These are phyloP conservation scores for Botrytis paeoniae DNA, from an alignment of 2,329 filamentous ascomycete species.

Conservation along the genomic window DNA sequence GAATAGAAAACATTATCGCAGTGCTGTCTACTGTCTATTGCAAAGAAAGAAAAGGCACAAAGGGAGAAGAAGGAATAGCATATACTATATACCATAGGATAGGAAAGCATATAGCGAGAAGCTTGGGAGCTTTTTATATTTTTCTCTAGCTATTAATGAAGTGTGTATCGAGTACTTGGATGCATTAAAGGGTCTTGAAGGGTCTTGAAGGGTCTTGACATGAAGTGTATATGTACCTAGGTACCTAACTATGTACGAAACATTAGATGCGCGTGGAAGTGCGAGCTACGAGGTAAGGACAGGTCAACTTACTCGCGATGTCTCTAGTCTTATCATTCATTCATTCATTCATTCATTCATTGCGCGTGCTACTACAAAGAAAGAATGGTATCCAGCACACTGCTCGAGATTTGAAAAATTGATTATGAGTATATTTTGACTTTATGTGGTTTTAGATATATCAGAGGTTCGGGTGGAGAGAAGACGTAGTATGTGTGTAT, in stretches of 20 bases:
- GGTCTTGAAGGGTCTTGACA: background rate
- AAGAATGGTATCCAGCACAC: too few species aligned
- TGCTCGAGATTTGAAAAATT: too few species aligned
- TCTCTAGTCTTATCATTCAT: too few species aligned
- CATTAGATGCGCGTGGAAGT: background rate
- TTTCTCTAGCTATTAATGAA: background rate
- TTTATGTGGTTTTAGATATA: too few species aligned
- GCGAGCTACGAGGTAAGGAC: too few species aligned
- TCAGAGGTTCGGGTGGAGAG: too few species aligned
- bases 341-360: too few species aligned
- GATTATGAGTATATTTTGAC: too few species aligned
- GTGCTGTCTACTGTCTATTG: background rate
- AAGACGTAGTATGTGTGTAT: too few species aligned
- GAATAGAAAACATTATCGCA: background rate
- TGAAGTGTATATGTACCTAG: background rate
- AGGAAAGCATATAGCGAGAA: background rate
- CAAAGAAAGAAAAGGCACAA: background rate
- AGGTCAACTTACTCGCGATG: too few species aligned
- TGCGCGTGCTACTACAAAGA: too few species aligned
- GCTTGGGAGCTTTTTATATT: background rate
- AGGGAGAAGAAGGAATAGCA: background rate
- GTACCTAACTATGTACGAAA: background rate
- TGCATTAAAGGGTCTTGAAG: background rate
- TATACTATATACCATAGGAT: background rate
- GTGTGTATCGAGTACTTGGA: background rate